A percentile compares a stretch with the other conserved stretches of the same genome.
These are phyloP conservation scores for Pseudocercospora eumusae DNA, from an alignment of 2,329 filamentous ascomycete species.

Conservation along the genomic window DNA sequence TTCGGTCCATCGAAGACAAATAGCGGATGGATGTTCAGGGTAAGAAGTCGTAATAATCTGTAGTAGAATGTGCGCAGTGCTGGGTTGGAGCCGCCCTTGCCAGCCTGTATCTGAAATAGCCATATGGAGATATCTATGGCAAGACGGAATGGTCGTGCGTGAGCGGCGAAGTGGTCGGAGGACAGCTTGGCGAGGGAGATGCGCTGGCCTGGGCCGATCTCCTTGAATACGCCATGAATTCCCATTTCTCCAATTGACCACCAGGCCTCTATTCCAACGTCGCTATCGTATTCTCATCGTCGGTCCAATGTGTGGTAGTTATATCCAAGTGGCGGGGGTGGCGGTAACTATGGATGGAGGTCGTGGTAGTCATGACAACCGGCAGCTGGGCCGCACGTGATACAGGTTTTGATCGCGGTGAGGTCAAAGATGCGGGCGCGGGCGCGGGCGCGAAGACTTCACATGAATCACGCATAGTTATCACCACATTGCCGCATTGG, in stretches of 20 bases:
- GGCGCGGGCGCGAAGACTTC: background rate
- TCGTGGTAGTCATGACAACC: conserved; percentile 13
- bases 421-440: background rate
- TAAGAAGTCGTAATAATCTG: conserved; percentile 74
- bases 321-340: background rate
- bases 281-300: background rate
- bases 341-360: background rate
- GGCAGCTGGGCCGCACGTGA: background rate
- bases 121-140: conserved; percentile 96
- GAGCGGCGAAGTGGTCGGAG: conserved; percentile 70
- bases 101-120: conserved; percentile 90
- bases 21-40: conserved; percentile 77
- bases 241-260: conserved; percentile 15
- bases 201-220: conserved; percentile 78
- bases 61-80: conserved; percentile 92
- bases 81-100: conserved; percentile 82
- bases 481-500: background rate
- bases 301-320: background rate
- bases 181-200: conserved; percentile 82
- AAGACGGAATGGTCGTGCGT: conserved; percentile 73
- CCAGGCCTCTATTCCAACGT: background rate
- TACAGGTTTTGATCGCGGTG: background rate
- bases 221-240: conserved; percentile 73
- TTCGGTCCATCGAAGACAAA: conserved; percentile 89
- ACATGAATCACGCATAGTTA: background rate